phyloP scores from a whole-genome alignment of 1,139 yeast species.

The Hemisphaericaspora xylofermentans region DNA sequence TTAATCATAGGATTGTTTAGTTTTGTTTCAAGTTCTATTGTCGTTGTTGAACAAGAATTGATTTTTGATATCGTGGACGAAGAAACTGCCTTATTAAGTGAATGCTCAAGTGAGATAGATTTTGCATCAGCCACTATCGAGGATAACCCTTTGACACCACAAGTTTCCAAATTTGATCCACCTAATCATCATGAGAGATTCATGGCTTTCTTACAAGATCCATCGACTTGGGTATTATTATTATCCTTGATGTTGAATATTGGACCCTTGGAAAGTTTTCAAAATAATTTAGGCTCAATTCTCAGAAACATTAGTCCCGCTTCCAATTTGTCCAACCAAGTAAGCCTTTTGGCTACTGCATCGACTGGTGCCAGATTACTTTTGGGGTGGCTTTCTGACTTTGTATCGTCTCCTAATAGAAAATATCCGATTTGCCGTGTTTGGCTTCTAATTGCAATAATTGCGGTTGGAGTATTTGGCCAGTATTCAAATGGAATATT shows the following conservation, averaged over 20 bases:
- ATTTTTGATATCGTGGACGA: slow-evolving; percentile 37
- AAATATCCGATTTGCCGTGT: slow-evolving; percentile 32
- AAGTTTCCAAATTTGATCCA: slow-evolving; percentile 28
- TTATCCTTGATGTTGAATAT: slow-evolving; percentile 63
- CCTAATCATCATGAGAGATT: slow-evolving; percentile 50
- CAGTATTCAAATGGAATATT: slow-evolving; percentile 20
- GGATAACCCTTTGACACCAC: slow-evolving; percentile 1
- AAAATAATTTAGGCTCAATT: slow-evolving; percentile 80
- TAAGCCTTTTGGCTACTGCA: slow-evolving; percentile 39
- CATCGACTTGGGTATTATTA: slow-evolving; percentile 64
- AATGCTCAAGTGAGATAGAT: slow-evolving; percentile 2
- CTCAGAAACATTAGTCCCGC: slow-evolving; percentile 28
- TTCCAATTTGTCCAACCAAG: slow-evolving; percentile 54
- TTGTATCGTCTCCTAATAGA: slow-evolving; percentile 30
- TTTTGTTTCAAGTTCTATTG: slow-evolving; percentile 63
- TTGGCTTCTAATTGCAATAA: slow-evolving; percentile 43
- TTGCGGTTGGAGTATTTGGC: slow-evolving; percentile 45
- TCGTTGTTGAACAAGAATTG: slow-evolving; percentile 58
- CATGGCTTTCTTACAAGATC: slow-evolving; percentile 54
- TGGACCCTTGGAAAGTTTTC: slow-evolving; percentile 87
- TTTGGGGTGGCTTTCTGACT: slow-evolving; percentile 69
- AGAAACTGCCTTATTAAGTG: slow-evolving; percentile 15
- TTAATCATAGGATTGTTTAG: slow-evolving; percentile 54
- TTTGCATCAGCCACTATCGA: background rate
- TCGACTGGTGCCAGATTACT: slow-evolving; percentile 50